A percentile compares a stretch with the other conserved stretches of the same genome.
These are phyloP conservation scores for Emericellopsis terricola DNA, from an alignment of 495 filamentous ascomycete species.

Conservation along the genomic window DNA sequence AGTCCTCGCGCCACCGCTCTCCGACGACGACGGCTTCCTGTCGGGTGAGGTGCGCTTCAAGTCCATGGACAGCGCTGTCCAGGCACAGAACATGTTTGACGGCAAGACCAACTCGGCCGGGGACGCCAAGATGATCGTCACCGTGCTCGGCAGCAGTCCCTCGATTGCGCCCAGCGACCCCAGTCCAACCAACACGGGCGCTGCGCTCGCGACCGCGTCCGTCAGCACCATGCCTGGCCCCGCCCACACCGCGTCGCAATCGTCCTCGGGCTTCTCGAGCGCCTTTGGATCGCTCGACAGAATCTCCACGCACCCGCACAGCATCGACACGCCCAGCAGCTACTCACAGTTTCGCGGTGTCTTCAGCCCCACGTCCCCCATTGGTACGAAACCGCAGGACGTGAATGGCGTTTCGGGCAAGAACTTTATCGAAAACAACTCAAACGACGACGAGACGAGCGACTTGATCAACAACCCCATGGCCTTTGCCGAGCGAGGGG, in stretches of 20 bases:
- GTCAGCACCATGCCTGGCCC: conserved; percentile 33
- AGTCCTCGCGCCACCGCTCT: conserved; percentile 43
- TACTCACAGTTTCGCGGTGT: conserved; percentile 52
- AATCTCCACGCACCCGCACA: not conserved
- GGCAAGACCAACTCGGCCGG: conserved; percentile 63
- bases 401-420: conserved; percentile 59
- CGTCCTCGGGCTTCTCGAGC: conserved; percentile 31
- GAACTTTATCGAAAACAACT: conserved; percentile 68
- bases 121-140: conserved; percentile 63
- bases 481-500: conserved; percentile 49
- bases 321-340: conserved; percentile 18
- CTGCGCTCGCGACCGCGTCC: conserved; percentile 28
- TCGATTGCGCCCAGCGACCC: conserved; percentile 5
- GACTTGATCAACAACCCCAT: conserved; percentile 71
- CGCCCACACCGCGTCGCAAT: no score
- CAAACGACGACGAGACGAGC: conserved; percentile 66
- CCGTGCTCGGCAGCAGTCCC: conserved; percentile 35
- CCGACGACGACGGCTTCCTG: conserved; percentile 53
- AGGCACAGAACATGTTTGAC: conserved; percentile 57
- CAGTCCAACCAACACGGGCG: conserved; percentile 6
- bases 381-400: conserved; percentile 52
- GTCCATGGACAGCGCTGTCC: conserved; percentile 50
- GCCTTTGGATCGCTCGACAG: not conserved
- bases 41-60: conserved; percentile 64
- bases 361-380: conserved; percentile 72